These are phyloP conservation scores for Mucor irregularis DNA, from an alignment of 371 early-diverging fungal species.

Conservation along the genomic window DNA sequence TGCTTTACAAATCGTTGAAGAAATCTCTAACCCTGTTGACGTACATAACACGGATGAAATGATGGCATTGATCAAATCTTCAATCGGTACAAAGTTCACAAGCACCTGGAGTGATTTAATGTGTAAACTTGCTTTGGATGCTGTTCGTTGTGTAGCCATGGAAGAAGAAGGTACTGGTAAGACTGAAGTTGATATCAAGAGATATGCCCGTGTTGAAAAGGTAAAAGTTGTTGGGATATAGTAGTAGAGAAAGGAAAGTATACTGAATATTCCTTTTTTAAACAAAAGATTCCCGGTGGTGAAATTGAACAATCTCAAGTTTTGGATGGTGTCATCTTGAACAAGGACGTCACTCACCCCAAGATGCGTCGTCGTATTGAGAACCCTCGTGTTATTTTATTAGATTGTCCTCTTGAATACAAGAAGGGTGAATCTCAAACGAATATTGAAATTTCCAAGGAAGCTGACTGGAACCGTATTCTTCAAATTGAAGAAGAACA, in stretches of 20 bases:
- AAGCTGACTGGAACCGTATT: conserved; percentile 95
- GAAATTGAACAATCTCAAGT: conserved; percentile 96
- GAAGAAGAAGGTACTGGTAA: conserved; percentile 73
- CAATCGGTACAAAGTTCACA: conserved; percentile 98
- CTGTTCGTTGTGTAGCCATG: conserved; percentile 88
- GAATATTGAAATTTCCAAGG: conserved; percentile 97
- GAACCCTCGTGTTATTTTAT: conserved; percentile 96
- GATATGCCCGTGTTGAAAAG: conserved; percentile 98
- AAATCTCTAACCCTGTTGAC: conserved; percentile 85
- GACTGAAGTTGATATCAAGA: conserved; percentile 95
- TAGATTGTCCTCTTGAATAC: conserved; percentile 99
- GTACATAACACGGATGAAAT: conserved; percentile 84
- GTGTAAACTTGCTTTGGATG: conserved; percentile 96
- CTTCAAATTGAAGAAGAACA: conserved; percentile 99
- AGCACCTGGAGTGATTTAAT: conserved; percentile 96
- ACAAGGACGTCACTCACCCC: conserved; percentile 99
- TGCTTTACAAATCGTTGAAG: conserved; percentile 81
- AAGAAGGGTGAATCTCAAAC: conserved; percentile 99
- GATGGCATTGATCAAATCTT: conserved; percentile 86
- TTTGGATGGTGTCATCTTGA: conserved; percentile 98
- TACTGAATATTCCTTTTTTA: conserved; percentile 8
- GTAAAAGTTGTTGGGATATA: conserved; percentile 31
- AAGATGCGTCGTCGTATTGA: conserved; percentile 99
- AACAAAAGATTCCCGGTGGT: conserved; percentile 99
- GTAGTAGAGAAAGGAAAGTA: too few species aligned